Evolutionary conservation across 768 basidiomycete species (phyloP), one percentile per base, ranked within the genome.

Genomic region (Mycena pura): DNA sequence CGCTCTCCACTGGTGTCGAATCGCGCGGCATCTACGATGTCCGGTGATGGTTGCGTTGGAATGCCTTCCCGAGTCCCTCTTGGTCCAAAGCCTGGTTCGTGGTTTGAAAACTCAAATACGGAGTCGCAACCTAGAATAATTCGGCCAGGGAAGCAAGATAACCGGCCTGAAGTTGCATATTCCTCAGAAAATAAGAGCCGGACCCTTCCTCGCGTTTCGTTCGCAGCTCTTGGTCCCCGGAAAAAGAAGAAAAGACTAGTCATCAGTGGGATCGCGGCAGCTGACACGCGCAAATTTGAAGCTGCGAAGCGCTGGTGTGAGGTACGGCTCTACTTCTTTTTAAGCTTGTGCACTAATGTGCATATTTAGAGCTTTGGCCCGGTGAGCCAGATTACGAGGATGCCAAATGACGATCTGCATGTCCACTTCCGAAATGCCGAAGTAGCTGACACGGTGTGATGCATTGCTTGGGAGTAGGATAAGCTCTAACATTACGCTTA

Each of bases 321-420:
- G 80, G 89, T 90, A 70, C 51, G 81, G 43, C 15, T 41, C 53
- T 62, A 57, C 21, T 53, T 34, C 27, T 29, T 29, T 54, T 31
- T 34, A 17, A 48, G 47, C 15, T 32, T 24, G 31, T 41, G 29
- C 52, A 27, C 48, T 69, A 28, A 62, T 29, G 40, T n/a, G 22
- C 34, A 19, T 60, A n/a, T 49, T 38, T 59, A 91, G 90, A 85
- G 80, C 64, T 93, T 93, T 73, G 91, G 91, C 39, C 90, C 91
- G 74, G 74, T 93, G 11, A 86, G 83, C 65, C 86, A 87, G 63
- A 91, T 93, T 69, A 83, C 79, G 34, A 80, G 90, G 49, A 85
- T 89, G 80, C 87, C 87, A 48, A 92, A 91, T 63, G 89, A 88
- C 41, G 91, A 93, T 73, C 74, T 92, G n/a, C 86, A 91, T 67